phyloP scores from a whole-genome alignment of 2,329 filamentous ascomycete genomes.

The Venturia aucupariae region DNA sequence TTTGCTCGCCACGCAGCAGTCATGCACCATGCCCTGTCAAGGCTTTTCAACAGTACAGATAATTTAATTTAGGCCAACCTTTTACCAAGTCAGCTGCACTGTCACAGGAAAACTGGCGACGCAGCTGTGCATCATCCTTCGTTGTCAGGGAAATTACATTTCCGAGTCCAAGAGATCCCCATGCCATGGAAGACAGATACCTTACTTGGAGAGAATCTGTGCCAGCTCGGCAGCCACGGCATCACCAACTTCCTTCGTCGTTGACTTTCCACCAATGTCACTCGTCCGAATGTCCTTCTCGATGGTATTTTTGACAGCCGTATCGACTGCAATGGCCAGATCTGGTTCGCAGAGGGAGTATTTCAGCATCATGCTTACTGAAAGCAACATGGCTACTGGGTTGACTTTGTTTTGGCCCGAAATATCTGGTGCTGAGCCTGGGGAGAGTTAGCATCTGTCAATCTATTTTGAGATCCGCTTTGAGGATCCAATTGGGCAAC shows the following conservation, averaged over 20 bases:
- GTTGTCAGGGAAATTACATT: too few species aligned
- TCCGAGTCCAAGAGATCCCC: too few species aligned
- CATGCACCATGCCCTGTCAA: neutral
- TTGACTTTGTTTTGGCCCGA: slow-evolving; percentile 86
- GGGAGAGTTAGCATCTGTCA: slow-evolving; percentile 17
- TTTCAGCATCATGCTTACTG: slow-evolving; percentile 89
- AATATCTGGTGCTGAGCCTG: slow-evolving; percentile 86
- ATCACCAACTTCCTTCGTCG: slow-evolving; percentile 73
- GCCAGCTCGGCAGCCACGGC: slow-evolving; percentile 64
- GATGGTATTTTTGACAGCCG: slow-evolving; percentile 69
- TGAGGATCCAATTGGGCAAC: neutral
- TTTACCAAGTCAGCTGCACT: too few species aligned
- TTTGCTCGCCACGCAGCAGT: too few species aligned
- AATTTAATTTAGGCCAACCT: too few species aligned
- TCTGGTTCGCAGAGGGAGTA: slow-evolving; percentile 77
- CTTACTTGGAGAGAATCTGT: slow-evolving; percentile 8
- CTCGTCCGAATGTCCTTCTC: slow-evolving; percentile 70
- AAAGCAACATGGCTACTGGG: slow-evolving; percentile 84
- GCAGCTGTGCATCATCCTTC: too few species aligned
- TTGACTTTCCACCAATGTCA: slow-evolving; percentile 71
- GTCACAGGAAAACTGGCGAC: too few species aligned
- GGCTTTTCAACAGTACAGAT: too few species aligned
- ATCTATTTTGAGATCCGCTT: too few species aligned
- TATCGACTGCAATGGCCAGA: slow-evolving; percentile 71
- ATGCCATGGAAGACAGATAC: neutral